Evolutionary conservation across 495 filamentous ascomycete species (phyloP).

Genomic region (Hapsidospora chrysogenum): DNA sequence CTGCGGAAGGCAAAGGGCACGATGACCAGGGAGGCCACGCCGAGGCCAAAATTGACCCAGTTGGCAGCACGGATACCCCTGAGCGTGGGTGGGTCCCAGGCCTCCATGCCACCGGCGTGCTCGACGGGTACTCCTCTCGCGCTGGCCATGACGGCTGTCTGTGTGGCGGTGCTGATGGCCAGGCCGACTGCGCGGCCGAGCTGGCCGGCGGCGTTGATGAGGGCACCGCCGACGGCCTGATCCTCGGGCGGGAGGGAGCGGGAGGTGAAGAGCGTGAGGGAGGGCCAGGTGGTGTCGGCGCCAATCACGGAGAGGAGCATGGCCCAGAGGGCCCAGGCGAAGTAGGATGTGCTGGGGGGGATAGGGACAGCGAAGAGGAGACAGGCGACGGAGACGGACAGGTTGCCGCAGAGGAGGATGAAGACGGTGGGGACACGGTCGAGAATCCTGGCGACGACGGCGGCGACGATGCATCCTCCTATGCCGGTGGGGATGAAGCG

Average conservation of each 20-base stretch:
- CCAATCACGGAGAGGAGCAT: conserved; percentile 42
- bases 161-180: conserved; percentile 38
- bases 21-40: conserved; percentile 15
- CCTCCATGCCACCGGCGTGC: conserved; percentile 14
- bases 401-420: conserved; percentile 35
- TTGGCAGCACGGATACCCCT: conserved; percentile 32
- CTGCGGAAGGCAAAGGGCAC: conserved; percentile 24
- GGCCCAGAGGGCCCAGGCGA: conserved; percentile 40
- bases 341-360: conserved; percentile 34
- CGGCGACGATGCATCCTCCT: conserved; percentile 27
- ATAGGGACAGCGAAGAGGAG: conserved; percentile 41
- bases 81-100: conserved; percentile 25
- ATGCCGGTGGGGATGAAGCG: conserved; percentile 45
- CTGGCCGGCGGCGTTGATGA: conserved; percentile 42
- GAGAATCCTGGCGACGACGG: conserved; percentile 37
- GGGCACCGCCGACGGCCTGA: conserved; percentile 41
- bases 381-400: conserved; percentile 26
- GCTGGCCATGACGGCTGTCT: conserved; percentile 34
- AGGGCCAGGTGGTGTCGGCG: conserved; percentile 41
- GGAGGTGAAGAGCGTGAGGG: conserved; percentile 41
- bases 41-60: conserved; percentile 35
- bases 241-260: conserved; percentile 39
- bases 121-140: conserved; percentile 21
- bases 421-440: conserved; percentile 31
- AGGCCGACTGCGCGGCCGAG: conserved; percentile 39